Evolutionary conservation across 75 land plant species (phyloP).

Genomic region (Pinus taeda): DNA sequence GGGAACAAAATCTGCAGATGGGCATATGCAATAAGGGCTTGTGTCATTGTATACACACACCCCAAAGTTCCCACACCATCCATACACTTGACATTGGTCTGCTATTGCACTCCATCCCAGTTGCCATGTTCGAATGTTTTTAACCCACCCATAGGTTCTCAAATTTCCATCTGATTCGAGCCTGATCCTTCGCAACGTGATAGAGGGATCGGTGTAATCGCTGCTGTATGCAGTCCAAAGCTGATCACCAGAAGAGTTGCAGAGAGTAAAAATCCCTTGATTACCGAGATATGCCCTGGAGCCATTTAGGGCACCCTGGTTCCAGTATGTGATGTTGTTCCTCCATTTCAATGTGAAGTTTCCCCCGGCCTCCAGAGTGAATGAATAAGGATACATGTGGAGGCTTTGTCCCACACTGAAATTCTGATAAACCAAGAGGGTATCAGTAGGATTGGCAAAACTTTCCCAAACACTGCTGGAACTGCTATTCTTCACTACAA

Average conservation of each 20-base stretch:
- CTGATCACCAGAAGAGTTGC: background rate
- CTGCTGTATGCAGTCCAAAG: constrained; percentile 23
- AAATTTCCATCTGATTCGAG: constrained; percentile 70
- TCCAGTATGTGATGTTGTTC: constrained; percentile 30
- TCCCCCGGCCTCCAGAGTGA: constrained; percentile 20
- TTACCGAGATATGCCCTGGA: background rate
- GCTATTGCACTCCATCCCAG: constrained; percentile 58
- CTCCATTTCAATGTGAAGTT: constrained; percentile 41
- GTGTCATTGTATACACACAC: constrained; percentile 59
- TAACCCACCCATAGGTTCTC: constrained; percentile 36
- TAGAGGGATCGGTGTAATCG: constrained; percentile 37
- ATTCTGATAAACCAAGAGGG: constrained; percentile 39
- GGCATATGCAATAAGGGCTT: constrained; percentile 47
- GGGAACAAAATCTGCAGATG: constrained; percentile 34
- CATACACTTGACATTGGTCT: constrained; percentile 69
- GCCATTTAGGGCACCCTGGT: background rate
- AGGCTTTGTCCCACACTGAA: constrained; percentile 21
- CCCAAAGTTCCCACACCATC: constrained; percentile 71
- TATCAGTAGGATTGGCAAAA: constrained; percentile 50
- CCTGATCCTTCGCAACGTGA: constrained; percentile 31
- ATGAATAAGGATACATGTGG: constrained; percentile 40
- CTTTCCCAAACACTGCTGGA: constrained; percentile 29
- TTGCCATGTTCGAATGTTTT: constrained; percentile 11
- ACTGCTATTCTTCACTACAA: constrained; percentile 19
- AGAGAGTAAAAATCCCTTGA: constrained; percentile 6